Conservation (phyloP, 192 early-diverging fungal genomes). For the Coemansia sp. region DNA sequence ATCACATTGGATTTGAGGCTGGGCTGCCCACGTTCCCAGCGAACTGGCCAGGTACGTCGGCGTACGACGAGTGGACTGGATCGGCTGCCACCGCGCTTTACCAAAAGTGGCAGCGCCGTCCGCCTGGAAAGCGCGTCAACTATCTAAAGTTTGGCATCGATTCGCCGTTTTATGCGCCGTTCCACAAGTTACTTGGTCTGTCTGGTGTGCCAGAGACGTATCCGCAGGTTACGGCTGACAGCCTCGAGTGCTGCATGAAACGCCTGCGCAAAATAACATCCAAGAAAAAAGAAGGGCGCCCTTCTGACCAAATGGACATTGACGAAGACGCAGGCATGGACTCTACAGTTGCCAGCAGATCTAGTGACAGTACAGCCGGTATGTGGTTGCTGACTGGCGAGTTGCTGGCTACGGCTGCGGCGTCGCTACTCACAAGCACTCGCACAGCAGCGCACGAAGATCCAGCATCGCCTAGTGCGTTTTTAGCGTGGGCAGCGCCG, state of each 20-base stretch:
- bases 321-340: neutral
- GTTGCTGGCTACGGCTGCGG: constrained; percentile 2
- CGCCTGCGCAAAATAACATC: constrained; percentile 29
- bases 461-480: neutral
- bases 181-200: constrained; percentile 52
- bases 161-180: constrained; percentile 72
- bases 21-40: constrained; percentile 77
- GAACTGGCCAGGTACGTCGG: constrained; percentile 75
- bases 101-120: constrained; percentile 63
- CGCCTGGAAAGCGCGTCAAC: constrained; percentile 80
- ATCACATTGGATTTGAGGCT: constrained; percentile 73
- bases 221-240: constrained; percentile 15
- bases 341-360: neutral
- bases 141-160: constrained; percentile 66
- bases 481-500: constrained; percentile 35
- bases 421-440: neutral
- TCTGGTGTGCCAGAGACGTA: constrained; percentile 13
- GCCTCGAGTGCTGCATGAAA: constrained; percentile 39
- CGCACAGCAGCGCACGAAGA: neutral
- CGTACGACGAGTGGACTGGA: constrained; percentile 59
- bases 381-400: constrained; percentile 47
- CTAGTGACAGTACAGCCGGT: constrained; percentile 3
- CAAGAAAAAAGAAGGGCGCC: constrained; percentile 6
- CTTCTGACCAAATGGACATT: neutral
- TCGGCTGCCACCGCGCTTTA: constrained; percentile 42